These are phyloP conservation scores for Rhodotorula sp. DNA, from an alignment of 1,284 basidiomycete species.

Conservation along the genomic window DNA sequence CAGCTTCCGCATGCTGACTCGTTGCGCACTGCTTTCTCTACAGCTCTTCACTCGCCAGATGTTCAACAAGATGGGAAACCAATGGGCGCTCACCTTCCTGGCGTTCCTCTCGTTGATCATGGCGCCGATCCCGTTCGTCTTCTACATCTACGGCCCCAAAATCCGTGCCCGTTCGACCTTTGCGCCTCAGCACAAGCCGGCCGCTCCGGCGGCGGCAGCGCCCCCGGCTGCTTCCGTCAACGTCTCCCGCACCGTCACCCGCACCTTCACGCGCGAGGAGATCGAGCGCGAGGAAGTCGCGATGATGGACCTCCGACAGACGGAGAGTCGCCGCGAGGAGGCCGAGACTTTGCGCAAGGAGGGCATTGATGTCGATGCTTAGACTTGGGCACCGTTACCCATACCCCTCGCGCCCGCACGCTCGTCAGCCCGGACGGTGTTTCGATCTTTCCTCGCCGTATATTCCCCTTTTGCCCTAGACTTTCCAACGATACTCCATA, in stretches of 20 bases:
- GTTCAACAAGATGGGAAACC: slow-evolving; percentile 61
- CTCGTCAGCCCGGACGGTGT: background rate
- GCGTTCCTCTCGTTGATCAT: slow-evolving; percentile 58
- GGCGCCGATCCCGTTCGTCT: slow-evolving; percentile 58
- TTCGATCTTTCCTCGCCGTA: background rate
- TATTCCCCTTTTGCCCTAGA: background rate
- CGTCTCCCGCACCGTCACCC: background rate
- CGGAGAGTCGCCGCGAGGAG: slow-evolving; percentile 7
- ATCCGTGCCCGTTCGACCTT: slow-evolving; percentile 46
- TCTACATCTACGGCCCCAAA: slow-evolving; percentile 51
- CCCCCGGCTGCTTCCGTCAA: background rate
- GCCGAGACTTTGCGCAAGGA: slow-evolving; percentile 7
- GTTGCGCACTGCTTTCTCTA: background rate
- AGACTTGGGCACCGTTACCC: background rate
- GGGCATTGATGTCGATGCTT: background rate
- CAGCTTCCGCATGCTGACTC: background rate
- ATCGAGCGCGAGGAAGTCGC: slow-evolving; percentile 15
- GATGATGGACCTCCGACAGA: slow-evolving; percentile 12
- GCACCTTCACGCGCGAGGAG: slow-evolving; percentile 8
- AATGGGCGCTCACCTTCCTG: slow-evolving; percentile 67
- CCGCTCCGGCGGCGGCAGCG: background rate
- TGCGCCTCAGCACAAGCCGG: slow-evolving; percentile 31
- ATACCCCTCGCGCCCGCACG: background rate
- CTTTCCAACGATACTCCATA: background rate
- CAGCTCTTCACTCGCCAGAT: slow-evolving; percentile 53